Percentiles rank a stretch among this genome's conserved stretches.
Conservation (phyloP, 345 rosid species). For the Lumnitzera racemosa region DNA sequence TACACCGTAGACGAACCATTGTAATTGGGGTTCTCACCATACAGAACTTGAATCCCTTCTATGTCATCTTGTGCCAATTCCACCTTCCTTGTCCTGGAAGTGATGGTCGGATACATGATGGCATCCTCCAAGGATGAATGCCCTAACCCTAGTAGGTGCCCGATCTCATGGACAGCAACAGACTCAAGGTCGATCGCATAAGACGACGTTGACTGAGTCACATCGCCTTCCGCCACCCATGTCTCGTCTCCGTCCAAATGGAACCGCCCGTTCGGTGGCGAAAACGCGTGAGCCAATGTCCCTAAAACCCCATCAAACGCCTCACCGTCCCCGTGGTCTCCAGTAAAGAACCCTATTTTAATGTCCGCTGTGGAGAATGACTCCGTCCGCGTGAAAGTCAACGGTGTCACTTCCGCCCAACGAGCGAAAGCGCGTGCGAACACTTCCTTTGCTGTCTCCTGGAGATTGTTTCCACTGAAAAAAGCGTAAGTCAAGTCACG, state of each 20-base stretch:
- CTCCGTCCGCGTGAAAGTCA: slow-evolving; percentile 49
- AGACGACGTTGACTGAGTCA: slow-evolving; percentile 12
- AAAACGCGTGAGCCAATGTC: slow-evolving; percentile 89
- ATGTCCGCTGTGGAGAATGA: slow-evolving; percentile 38
- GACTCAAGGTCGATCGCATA: slow-evolving; percentile 81
- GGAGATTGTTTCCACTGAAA: slow-evolving; percentile 29
- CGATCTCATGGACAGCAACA: slow-evolving; percentile 92
- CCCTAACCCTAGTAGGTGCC: slow-evolving; percentile 87
- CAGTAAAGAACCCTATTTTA: slow-evolving; percentile 55
- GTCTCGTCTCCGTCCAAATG: slow-evolving; percentile 71
- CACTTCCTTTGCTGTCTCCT: slow-evolving; percentile 43
- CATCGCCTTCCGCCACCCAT: slow-evolving; percentile 60
- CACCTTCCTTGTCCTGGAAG: slow-evolving; percentile 56
- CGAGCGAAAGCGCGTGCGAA: slow-evolving; percentile 62
- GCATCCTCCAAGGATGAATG: slow-evolving; percentile 74
- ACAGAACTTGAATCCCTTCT: slow-evolving; percentile 57
- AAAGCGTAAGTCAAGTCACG: slow-evolving; percentile 64
- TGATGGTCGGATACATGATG: slow-evolving; percentile 78
- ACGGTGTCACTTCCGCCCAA: slow-evolving; percentile 62
- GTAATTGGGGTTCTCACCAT: slow-evolving; percentile 71
- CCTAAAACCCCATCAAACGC: slow-evolving; percentile 82
- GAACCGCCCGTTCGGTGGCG: slow-evolving; percentile 72
- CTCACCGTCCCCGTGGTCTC: slow-evolving; percentile 94
- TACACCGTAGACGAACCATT: slow-evolving; percentile 31
- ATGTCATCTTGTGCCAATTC: slow-evolving; percentile 55